Conservation (phyloP, 768 basidiomycete genomes). For the Mrakia blollopis region DNA sequence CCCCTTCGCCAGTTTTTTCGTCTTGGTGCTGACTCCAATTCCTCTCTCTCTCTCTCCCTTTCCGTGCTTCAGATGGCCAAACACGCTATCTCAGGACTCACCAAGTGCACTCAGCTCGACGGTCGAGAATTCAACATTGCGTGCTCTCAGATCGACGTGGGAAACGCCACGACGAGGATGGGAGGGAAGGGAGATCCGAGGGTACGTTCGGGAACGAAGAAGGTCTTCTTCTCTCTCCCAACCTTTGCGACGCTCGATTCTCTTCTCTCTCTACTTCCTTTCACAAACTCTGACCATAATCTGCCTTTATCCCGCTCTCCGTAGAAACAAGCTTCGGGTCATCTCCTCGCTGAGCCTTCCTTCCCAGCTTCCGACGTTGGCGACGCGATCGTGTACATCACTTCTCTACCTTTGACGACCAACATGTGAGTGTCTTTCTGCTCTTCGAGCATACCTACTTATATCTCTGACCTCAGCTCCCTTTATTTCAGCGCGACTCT, state of each 20-base stretch:
- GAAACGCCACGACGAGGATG: slow-evolving; percentile 43
- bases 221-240: background rate
- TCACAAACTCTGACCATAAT: no score
- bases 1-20: no score
- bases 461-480: background rate
- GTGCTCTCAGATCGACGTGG: slow-evolving; percentile 78
- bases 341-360: slow-evolving; percentile 44
- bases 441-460: no score
- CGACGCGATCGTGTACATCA: slow-evolving; percentile 58
- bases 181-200: slow-evolving; percentile 18
- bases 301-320: background rate
- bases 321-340: slow-evolving; percentile 14
- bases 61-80: no score
- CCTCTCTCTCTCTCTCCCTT: no score
- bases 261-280: slow-evolving; percentile 44
- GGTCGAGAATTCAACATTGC: slow-evolving; percentile 68
- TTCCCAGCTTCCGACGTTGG: slow-evolving; percentile 72
- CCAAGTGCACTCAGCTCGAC: slow-evolving; percentile 70
- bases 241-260: background rate
- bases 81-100: slow-evolving; percentile 71
- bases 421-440: background rate
- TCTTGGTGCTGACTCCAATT: no score
- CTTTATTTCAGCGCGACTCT: background rate
- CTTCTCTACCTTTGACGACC: background rate
- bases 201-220: background rate